These are phyloP conservation scores for Ammopiptanthus mongolicus DNA, from an alignment of 306 rosid species.

Conservation along the genomic window DNA sequence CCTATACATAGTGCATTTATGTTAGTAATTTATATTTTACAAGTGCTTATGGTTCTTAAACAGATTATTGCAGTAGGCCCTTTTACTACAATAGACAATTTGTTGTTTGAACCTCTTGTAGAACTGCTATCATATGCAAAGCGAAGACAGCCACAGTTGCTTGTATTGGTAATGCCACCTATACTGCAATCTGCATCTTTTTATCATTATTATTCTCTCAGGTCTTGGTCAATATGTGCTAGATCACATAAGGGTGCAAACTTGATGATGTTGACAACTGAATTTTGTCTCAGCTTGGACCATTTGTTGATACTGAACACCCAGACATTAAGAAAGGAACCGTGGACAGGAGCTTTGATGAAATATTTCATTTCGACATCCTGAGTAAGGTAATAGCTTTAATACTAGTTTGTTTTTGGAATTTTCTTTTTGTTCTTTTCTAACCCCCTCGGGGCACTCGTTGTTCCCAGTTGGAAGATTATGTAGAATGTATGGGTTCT, in stretches of 20 bases:
- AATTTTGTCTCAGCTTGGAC: constrained; percentile 69
- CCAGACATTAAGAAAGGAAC: constrained; percentile 83
- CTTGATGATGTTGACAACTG: constrained; percentile 17
- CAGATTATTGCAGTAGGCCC: constrained; percentile 96
- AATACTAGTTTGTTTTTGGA: not conserved
- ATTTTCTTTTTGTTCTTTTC: not conserved
- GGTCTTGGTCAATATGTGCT: constrained; percentile 12
- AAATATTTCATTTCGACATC: constrained; percentile 63
- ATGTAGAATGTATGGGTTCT: constrained; percentile 60
- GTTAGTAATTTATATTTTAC: constrained; percentile 1
- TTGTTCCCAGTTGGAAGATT: constrained; percentile 67
- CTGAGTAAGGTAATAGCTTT: constrained; percentile 57
- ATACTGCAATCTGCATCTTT: constrained; percentile 11
- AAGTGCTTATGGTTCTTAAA: constrained; percentile 16
- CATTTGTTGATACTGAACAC: constrained; percentile 88
- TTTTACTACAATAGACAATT: constrained; percentile 82
- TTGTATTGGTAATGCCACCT: constrained; percentile 59
- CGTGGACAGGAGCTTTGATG: constrained; percentile 63
- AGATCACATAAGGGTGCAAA: not conserved
- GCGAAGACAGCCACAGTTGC: constrained; percentile 68
- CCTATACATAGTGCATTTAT: not conserved
- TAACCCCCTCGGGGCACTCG: not conserved
- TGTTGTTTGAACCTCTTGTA: constrained; percentile 77
- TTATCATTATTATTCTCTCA: not conserved
- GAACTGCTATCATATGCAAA: constrained; percentile 85